phyloP scores from a whole-genome alignment of 1,284 basidiomycete genomes.

The Fomitopsis schrenkii region DNA sequence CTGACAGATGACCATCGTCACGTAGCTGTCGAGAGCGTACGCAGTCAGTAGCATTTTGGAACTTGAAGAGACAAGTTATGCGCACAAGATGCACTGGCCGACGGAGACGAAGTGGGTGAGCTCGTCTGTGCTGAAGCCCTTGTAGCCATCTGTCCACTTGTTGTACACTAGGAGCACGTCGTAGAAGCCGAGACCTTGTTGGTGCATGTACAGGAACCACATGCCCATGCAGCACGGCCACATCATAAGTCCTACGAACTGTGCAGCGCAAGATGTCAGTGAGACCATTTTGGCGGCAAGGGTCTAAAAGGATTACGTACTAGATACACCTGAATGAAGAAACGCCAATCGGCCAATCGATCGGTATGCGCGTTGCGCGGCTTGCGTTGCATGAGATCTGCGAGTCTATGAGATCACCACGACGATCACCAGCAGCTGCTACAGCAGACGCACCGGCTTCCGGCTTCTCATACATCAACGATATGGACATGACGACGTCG shows the following conservation, averaged over 20 bases:
- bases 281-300: too few species aligned
- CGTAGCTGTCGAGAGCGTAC: slow-evolving; percentile 37
- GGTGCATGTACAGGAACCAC: slow-evolving; percentile 34
- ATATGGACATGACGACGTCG: slow-evolving; percentile 45
- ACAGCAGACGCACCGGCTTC: slow-evolving; percentile 36
- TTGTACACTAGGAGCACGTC: slow-evolving; percentile 41
- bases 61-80: slow-evolving; percentile 6
- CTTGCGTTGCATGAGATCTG: slow-evolving; percentile 46
- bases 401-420: slow-evolving; percentile 5
- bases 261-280: slow-evolving; percentile 21
- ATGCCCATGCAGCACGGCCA: slow-evolving; percentile 45
- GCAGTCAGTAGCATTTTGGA: slow-evolving; percentile 29
- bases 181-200: slow-evolving; percentile 51
- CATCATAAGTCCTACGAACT: slow-evolving; percentile 44
- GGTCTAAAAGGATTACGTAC: slow-evolving; percentile 51
- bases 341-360: slow-evolving; percentile 42
- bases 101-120: slow-evolving; percentile 42
- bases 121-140: slow-evolving; percentile 33
- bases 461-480: slow-evolving; percentile 49
- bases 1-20: slow-evolving; percentile 52
- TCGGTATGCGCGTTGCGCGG: slow-evolving; percentile 61
- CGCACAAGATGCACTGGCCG: slow-evolving; percentile 42
- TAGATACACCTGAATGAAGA: slow-evolving; percentile 63
- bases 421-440: too few species aligned
- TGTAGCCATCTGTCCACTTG: slow-evolving; percentile 48